phyloP scores from a whole-genome alignment of 2,329 filamentous ascomycete genomes.

The Verticillium klebahnii region DNA sequence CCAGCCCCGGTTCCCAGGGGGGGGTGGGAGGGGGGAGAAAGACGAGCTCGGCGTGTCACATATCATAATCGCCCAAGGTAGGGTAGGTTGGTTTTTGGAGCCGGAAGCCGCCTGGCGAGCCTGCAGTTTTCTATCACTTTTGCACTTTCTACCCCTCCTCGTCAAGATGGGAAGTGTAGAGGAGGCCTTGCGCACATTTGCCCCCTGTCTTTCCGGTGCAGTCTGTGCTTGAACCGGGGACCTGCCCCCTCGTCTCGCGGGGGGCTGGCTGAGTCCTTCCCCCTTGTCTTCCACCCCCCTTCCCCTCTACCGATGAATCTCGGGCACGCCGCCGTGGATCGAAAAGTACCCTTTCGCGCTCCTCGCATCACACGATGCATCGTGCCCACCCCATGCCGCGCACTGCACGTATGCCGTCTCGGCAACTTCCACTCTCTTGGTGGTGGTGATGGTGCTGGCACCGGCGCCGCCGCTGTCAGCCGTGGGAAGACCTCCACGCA shows the following conservation, averaged over 20 bases:
- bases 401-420: not conserved
- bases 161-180: not conserved
- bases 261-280: not conserved
- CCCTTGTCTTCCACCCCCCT: not conserved
- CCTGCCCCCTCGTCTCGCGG: not conserved
- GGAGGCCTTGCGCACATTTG: not conserved
- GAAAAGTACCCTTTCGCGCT: not conserved
- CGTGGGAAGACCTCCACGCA: not conserved
- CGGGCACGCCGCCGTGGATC: not conserved
- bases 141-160: not conserved
- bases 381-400: not conserved
- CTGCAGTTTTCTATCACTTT: no score
- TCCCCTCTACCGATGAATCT: not conserved
- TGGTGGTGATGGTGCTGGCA: not conserved
- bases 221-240: not conserved
- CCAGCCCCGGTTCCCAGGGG: no score
- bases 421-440: not conserved
- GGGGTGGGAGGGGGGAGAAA: no score
- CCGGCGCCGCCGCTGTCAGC: not conserved
- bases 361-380: not conserved
- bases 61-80: no score
- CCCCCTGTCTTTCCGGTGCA: not conserved
- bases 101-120: no score
- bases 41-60: no score
- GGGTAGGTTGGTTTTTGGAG: no score